Evolutionary conservation across 2,329 filamentous ascomycete genomes (phyloP), one percentile per base, ranked within the genome.

Genomic region (Aspergillus jensenii): DNA sequence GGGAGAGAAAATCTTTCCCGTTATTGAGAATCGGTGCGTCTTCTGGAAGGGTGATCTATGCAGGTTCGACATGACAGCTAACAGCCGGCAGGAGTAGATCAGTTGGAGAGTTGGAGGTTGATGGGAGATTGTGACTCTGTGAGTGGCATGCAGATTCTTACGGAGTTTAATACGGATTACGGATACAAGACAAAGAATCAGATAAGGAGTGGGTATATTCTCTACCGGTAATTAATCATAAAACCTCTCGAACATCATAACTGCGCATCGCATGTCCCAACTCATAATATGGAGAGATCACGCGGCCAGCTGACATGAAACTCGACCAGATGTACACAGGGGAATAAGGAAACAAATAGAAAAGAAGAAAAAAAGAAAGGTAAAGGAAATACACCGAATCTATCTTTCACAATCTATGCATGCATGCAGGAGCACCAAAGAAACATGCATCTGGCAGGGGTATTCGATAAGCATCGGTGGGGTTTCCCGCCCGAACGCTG

Each of bases 171-270:
- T 25, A 25, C 23, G 23, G 23, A 7, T 25, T 25, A 25, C 23
- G 23, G 23, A 1, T 31, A 31, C 27, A 31, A 31, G 9, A 31
- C 0, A 3, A 9, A 9, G 7, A 31, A 37, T 43, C 12, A 21
- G n/a, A 43, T 7, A 43, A 43, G 11, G n/a, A 14, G 21, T 31
- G 21, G 47, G 47, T 37, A 50, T 37, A 50, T 9, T 50, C n/a
- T 35, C n/a, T 50, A 50, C 33, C 33, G 14, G 47, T 17, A 27
- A 50, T 53, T 37, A 53, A 52, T 40, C 49, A 40, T 52, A 39
- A 41, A 31, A 43, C 23, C 25, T 52, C 19, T 31, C 19, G 49
- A 52, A 50, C 47, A 48, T 50, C 33, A 40, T 39, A 50, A 7
- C 47, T 35, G 27, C 8, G 9, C 33, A 40, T 31, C 46, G 31